Percentiles rank a stretch among this genome's conserved stretches.
phyloP scores from a whole-genome alignment of 192 early-diverging fungal genomes.

The Backusella tarrabulga region DNA sequence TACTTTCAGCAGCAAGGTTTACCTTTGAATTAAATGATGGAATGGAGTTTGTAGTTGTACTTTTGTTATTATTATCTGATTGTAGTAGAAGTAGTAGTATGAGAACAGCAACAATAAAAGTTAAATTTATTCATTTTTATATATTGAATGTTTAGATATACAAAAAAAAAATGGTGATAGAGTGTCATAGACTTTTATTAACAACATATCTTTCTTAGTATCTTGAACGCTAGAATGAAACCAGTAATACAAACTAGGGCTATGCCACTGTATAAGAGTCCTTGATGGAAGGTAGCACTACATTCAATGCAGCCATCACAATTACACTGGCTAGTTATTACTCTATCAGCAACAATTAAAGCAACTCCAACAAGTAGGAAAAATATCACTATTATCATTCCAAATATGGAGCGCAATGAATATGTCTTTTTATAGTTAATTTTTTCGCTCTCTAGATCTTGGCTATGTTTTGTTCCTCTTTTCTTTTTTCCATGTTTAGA shows the following conservation, averaged over 20 bases:
- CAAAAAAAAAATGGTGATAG: too few species aligned
- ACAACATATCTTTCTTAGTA: not conserved
- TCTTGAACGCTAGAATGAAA: not conserved
- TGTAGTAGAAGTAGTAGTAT: not conserved
- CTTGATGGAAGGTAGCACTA: not conserved
- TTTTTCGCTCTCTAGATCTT: not conserved
- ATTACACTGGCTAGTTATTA: not conserved
- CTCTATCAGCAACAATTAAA: not conserved
- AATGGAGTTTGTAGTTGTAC: not conserved
- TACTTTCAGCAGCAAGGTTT: conserved; percentile 31
- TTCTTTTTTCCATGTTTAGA: not conserved
- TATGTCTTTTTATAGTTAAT: not conserved
- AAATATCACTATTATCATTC: not conserved
- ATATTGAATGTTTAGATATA: not conserved
- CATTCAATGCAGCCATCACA: not conserved
- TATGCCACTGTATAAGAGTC: not conserved
- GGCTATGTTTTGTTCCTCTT: not conserved
- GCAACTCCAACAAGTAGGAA: not conserved
- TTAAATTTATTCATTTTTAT: not conserved
- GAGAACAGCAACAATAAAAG: not conserved
- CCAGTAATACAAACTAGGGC: not conserved
- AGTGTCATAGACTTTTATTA: not conserved
- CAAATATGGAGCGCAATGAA: not conserved
- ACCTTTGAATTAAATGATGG: not conserved
- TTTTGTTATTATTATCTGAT: not conserved